A percentile compares a stretch with the other conserved stretches of the same genome.
phyloP scores from a whole-genome alignment of 129 eudicot species.

The Scalesia atractyloides region DNA sequence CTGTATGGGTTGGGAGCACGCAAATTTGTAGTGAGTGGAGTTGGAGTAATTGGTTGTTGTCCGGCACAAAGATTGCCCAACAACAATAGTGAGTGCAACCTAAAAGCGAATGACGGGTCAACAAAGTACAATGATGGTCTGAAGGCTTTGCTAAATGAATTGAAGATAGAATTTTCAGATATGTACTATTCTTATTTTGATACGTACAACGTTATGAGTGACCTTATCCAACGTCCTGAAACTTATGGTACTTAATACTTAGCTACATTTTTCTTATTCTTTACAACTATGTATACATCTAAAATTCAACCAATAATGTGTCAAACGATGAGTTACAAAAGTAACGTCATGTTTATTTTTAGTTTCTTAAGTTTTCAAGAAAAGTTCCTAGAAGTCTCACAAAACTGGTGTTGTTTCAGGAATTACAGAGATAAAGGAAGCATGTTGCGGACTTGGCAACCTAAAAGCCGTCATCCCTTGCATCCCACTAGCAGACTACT shows the following conservation, averaged over 20 bases:
- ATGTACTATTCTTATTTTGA: slow-evolving; percentile 60
- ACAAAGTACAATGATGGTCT: slow-evolving; percentile 55
- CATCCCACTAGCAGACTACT: slow-evolving; percentile 53
- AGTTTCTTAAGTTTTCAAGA: neutral
- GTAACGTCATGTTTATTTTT: neutral
- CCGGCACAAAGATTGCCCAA: slow-evolving; percentile 59
- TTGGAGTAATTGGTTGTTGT: slow-evolving; percentile 68
- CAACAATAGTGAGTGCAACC: slow-evolving; percentile 44
- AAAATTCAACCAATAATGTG: too few species aligned
- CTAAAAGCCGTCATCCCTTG: slow-evolving; percentile 59
- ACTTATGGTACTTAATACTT: slow-evolving; percentile 53
- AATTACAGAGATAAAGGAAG: slow-evolving; percentile 59
- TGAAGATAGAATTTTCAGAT: slow-evolving; percentile 47
- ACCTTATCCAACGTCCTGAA: slow-evolving; percentile 57
- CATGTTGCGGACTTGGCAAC: slow-evolving; percentile 78
- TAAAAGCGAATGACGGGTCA: slow-evolving; percentile 58
- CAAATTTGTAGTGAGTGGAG: slow-evolving; percentile 54
- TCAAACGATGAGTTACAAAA: too few species aligned
- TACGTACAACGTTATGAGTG: slow-evolving; percentile 42
- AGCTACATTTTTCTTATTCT: neutral
- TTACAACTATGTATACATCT: too few species aligned
- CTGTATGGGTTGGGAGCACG: slow-evolving; percentile 65
- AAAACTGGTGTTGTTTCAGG: slow-evolving; percentile 38
- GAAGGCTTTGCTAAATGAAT: slow-evolving; percentile 26
- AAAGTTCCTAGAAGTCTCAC: too few species aligned